Evolutionary conservation across 2,329 filamentous ascomycete genomes (phyloP).

Genomic region (Lasiodiplodia theobromae): DNA sequence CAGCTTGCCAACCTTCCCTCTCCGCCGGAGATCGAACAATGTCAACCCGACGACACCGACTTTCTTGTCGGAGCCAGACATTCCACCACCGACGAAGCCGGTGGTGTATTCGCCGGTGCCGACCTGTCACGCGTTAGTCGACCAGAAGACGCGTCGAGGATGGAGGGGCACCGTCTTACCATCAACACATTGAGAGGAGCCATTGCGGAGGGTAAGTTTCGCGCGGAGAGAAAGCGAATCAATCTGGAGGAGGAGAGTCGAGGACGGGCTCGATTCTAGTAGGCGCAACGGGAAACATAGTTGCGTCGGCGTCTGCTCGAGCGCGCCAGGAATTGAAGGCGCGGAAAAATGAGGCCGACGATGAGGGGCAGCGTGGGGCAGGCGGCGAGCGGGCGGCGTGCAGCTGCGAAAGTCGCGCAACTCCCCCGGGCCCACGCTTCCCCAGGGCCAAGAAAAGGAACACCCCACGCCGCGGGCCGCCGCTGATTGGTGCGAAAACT

Average conservation of each 20-base stretch:
- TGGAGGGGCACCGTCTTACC: slow-evolving; percentile 39
- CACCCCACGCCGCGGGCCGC: slow-evolving; percentile 33
- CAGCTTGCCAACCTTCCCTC: slow-evolving; percentile 85
- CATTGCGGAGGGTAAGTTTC: slow-evolving; percentile 44
- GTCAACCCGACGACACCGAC: slow-evolving; percentile 91
- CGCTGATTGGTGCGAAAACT: slow-evolving; percentile 28
- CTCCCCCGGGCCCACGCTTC: slow-evolving; percentile 36
- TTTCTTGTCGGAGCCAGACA: slow-evolving; percentile 92
- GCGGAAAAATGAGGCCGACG: slow-evolving; percentile 39
- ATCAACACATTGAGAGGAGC: slow-evolving; percentile 59
- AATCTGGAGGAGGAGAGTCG: background rate
- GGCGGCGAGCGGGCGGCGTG: slow-evolving; percentile 25
- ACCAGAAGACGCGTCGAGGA: background rate
- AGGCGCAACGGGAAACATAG: slow-evolving; percentile 17
- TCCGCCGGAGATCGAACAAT: slow-evolving; percentile 84
- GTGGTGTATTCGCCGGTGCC: slow-evolving; percentile 91
- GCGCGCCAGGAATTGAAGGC: background rate
- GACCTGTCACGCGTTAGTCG: slow-evolving; percentile 57
- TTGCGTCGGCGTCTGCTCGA: slow-evolving; percentile 7
- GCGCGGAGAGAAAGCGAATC: background rate
- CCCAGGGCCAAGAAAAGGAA: slow-evolving; percentile 43
- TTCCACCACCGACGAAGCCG: slow-evolving; percentile 84
- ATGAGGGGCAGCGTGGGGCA: slow-evolving; percentile 37
- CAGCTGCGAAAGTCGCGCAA: slow-evolving; percentile 39
- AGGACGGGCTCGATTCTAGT: slow-evolving; percentile 9